These are phyloP conservation scores for Aspergillus sparsus DNA, from an alignment of 495 filamentous ascomycete species.

Conservation along the genomic window DNA sequence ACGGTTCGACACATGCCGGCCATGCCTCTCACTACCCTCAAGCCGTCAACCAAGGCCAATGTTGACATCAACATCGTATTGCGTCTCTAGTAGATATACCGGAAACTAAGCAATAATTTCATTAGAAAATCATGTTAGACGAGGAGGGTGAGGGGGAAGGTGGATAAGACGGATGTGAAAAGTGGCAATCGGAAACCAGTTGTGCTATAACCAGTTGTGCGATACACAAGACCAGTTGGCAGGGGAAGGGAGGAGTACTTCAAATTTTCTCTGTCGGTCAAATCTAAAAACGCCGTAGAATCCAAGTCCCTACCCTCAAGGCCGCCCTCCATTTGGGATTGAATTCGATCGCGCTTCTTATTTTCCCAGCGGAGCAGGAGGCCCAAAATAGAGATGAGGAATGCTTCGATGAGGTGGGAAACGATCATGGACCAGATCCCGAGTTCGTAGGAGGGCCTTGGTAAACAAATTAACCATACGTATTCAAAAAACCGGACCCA, in stretches of 20 bases:
- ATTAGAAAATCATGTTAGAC: background rate
- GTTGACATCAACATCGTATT: background rate
- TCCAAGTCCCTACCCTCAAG: slow-evolving; percentile 54
- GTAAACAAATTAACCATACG: no score
- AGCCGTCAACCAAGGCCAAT: no score
- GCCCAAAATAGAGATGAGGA: slow-evolving; percentile 49
- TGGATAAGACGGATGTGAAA: no score
- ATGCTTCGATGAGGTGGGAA: slow-evolving; percentile 55
- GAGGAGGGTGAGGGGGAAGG: background rate
- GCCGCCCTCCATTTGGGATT: slow-evolving; percentile 49
- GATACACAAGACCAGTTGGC: no score
- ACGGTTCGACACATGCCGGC: no score
- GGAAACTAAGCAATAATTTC: slow-evolving; percentile 28
- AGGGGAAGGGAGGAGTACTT: slow-evolving; percentile 39
- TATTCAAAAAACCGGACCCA: no score
- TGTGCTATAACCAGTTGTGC: no score
- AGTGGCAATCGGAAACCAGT: no score
- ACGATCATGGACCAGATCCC: slow-evolving; percentile 67
- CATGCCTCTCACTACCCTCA: no score
- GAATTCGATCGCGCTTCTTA: slow-evolving; percentile 52
- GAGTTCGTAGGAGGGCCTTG: slow-evolving; percentile 53
- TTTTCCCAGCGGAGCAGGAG: slow-evolving; percentile 58
- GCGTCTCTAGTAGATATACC: slow-evolving; percentile 35
- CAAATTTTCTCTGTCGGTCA: slow-evolving; percentile 62
- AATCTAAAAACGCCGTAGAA: slow-evolving; percentile 57